phyloP scores from a whole-genome alignment of 768 basidiomycete genomes.

The Auriscalpium vulgare region DNA sequence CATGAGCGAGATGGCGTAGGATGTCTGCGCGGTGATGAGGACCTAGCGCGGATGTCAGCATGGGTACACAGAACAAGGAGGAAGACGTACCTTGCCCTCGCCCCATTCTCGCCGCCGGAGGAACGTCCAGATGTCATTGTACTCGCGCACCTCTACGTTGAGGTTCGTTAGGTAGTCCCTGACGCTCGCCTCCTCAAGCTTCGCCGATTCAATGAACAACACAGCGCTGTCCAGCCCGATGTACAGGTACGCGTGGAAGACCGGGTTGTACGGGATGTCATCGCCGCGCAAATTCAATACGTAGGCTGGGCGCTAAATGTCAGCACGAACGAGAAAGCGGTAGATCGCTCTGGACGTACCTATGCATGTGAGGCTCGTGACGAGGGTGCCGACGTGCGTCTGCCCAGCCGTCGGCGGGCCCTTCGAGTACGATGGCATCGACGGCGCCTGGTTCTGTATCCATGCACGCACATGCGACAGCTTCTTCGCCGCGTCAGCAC shows the following conservation, averaged over 20 bases:
- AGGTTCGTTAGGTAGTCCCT: slow-evolving; percentile 48
- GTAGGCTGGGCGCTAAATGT: slow-evolving; percentile 48
- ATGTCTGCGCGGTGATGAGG: slow-evolving; percentile 64
- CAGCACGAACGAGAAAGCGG: background rate
- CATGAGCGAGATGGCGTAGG: slow-evolving; percentile 81
- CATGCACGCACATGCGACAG: slow-evolving; percentile 62
- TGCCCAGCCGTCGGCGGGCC: slow-evolving; percentile 50
- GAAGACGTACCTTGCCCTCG: slow-evolving; percentile 53
- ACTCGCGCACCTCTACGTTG: slow-evolving; percentile 52
- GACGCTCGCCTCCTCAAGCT: slow-evolving; percentile 49
- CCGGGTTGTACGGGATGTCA: slow-evolving; percentile 87
- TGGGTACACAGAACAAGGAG: background rate
- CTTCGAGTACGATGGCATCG: slow-evolving; percentile 57
- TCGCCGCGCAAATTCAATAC: slow-evolving; percentile 81
- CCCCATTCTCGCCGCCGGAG: slow-evolving; percentile 71
- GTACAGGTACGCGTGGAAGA: slow-evolving; percentile 85
- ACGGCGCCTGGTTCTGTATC: slow-evolving; percentile 53
- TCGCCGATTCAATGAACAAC: slow-evolving; percentile 70
- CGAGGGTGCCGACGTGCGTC: slow-evolving; percentile 57
- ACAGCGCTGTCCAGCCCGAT: slow-evolving; percentile 52
- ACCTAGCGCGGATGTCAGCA: slow-evolving; percentile 30
- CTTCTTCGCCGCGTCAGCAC: slow-evolving; percentile 61
- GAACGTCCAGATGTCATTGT: slow-evolving; percentile 76
- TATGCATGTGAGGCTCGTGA: slow-evolving; percentile 63
- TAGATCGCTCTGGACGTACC: slow-evolving; percentile 34